Conservation (phyloP, 331 rosid species). For the Stylosanthes scabra region DNA sequence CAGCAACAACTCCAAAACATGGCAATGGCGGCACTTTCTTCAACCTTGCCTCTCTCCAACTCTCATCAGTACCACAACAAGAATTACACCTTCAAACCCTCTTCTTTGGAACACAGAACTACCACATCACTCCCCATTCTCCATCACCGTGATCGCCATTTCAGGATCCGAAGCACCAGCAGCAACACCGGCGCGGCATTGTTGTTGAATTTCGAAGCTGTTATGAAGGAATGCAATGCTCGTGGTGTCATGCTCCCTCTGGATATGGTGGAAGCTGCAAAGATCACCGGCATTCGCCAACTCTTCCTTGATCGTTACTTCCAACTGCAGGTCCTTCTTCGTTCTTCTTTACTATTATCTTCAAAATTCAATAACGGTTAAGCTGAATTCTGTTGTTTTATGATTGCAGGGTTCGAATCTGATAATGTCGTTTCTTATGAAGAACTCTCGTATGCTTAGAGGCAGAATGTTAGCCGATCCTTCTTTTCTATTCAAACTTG, state of each 20-base stretch:
- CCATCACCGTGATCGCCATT: not conserved
- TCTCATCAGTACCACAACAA: not conserved
- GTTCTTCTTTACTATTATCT: too few relatives aligned
- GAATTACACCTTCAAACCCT: not conserved
- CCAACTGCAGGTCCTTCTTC: constrained; percentile 72
- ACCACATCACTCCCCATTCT: not conserved
- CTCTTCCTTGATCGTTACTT: constrained; percentile 78
- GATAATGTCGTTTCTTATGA: constrained; percentile 78
- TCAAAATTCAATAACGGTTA: constrained; percentile 7
- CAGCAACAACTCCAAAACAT: too few relatives aligned
- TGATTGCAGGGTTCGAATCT: constrained; percentile 66
- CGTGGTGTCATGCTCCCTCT: constrained; percentile 76
- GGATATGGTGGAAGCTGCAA: constrained; percentile 87
- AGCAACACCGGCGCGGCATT: constrained; percentile 16
- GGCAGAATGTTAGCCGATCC: constrained; percentile 92
- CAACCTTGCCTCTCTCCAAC: constrained; percentile 32
- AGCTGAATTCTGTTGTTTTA: constrained; percentile 20
- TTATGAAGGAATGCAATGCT: constrained; percentile 68
- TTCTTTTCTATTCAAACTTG: constrained; percentile 90
- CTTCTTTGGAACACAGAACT: not conserved
- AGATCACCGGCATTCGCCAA: constrained; percentile 74
- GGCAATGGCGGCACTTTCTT: constrained; percentile 39
- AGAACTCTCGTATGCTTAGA: constrained; percentile 76
- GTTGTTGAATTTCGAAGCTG: constrained; percentile 75
- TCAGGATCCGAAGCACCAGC: constrained; percentile 38